A percentile compares a stretch with the other conserved stretches of the same genome.
Conservation (phyloP, 108 stramenopile genomes). For the Cyclotella distinguenda region DNA sequence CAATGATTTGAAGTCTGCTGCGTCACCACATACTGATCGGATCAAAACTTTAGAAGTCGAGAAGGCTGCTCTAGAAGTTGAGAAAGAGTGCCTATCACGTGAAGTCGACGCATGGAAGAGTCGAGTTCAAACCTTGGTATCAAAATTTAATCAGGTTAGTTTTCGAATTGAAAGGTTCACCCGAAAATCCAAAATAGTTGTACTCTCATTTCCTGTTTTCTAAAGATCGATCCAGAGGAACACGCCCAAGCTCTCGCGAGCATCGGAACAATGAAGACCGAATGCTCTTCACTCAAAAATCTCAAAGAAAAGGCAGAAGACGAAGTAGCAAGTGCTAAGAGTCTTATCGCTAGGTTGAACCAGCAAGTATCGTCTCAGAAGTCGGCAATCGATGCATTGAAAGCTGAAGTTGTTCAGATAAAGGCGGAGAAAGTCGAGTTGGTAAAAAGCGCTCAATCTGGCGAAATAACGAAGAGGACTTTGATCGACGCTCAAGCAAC, state of each 20-base stretch:
- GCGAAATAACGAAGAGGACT: slow-evolving; percentile 20
- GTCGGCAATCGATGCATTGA: slow-evolving; percentile 48
- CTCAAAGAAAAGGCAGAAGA: slow-evolving; percentile 60
- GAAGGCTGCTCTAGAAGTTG: slow-evolving; percentile 66
- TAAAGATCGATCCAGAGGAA: slow-evolving; percentile 78
- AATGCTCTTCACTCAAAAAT: slow-evolving; percentile 47
- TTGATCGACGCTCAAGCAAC: slow-evolving; percentile 35
- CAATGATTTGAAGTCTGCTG: slow-evolving; percentile 41
- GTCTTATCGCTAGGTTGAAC: slow-evolving; percentile 59
- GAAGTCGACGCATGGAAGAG: slow-evolving; percentile 86
- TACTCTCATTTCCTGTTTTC: neutral
- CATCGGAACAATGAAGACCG: slow-evolving; percentile 55
- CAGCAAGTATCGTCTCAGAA: slow-evolving; percentile 59
- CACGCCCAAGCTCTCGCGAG: slow-evolving; percentile 66
- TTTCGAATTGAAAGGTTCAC: neutral
- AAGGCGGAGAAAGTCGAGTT: slow-evolving; percentile 48
- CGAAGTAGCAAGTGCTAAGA: slow-evolving; percentile 63
- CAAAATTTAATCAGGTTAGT: slow-evolving; percentile 78
- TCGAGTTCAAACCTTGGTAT: slow-evolving; percentile 79
- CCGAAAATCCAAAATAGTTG: neutral
- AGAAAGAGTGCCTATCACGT: slow-evolving; percentile 76
- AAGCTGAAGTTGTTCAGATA: slow-evolving; percentile 51
- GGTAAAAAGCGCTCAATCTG: slow-evolving; percentile 19
- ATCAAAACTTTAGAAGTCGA: slow-evolving; percentile 57
- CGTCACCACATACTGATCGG: slow-evolving; percentile 49